These are phyloP conservation scores for Candolleomyces aberdarensis DNA, from an alignment of 768 basidiomycete species.

Conservation along the genomic window DNA sequence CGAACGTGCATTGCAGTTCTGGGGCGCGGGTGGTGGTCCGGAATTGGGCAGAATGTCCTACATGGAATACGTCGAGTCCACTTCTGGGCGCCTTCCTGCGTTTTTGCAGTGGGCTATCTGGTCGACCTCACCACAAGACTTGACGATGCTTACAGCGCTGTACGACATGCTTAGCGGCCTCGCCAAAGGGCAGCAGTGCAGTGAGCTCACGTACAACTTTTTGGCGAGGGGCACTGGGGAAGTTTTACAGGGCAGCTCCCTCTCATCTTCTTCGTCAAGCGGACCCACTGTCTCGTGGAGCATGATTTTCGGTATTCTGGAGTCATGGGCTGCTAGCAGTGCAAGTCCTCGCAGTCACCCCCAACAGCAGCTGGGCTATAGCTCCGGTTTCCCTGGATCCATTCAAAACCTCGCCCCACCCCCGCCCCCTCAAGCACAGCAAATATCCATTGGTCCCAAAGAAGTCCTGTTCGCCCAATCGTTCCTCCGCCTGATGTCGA, in stretches of 20 bases:
- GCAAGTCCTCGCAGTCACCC: constrained; percentile 42
- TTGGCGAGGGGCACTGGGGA: constrained; percentile 75
- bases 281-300: constrained; percentile 74
- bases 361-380: constrained; percentile 37
- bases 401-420: constrained; percentile 33
- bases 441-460: constrained; percentile 55
- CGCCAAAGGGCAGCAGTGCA: constrained; percentile 80
- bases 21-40: constrained; percentile 54
- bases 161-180: constrained; percentile 90
- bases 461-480: constrained; percentile 78
- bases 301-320: constrained; percentile 69
- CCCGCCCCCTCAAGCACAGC: constrained; percentile 40
- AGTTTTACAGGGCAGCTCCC: constrained; percentile 56
- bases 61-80: constrained; percentile 58
- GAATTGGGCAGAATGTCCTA: constrained; percentile 45
- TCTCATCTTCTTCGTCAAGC: constrained; percentile 47
- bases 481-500: constrained; percentile 76
- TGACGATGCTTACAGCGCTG: constrained; percentile 71
- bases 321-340: constrained; percentile 66
- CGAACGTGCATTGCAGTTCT: constrained; percentile 82
- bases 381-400: constrained; percentile 24
- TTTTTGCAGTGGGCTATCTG: constrained; percentile 91
- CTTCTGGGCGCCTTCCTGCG: constrained; percentile 36
- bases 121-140: constrained; percentile 74
- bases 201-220: constrained; percentile 87